Evolutionary conservation across 2,329 filamentous ascomycete genomes (phyloP), one percentile per base, ranked within the genome.

Genomic region (Colletotrichum theobromicola): DNA sequence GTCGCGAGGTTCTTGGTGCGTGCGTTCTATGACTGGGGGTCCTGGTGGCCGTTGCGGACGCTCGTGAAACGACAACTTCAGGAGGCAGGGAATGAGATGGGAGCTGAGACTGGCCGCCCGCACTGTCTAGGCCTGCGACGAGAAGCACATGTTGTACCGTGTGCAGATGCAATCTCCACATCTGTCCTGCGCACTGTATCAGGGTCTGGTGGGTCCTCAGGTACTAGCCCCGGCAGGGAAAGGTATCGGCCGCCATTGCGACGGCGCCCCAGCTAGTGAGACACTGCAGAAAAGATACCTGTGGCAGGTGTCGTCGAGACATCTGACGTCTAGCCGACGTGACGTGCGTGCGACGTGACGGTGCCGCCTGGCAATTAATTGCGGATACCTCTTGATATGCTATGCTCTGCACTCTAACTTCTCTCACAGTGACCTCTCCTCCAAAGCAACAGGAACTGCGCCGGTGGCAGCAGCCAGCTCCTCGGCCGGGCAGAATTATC

Each of bases 241-340:
- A 75, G 70, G 73, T 75, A 75, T 24, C 70, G 50, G 35, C 46
- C 37, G 8, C 26, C 26, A 55, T 32, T 2, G 34, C 34, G 58
- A 65, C 65, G 34, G 50, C 53, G 26, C 28, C 68, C 42, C 35
- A 50, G 70, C 65, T 74, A 70, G 73, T 57, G 50, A 70, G 73
- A 69, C 73, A 57, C 37, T 46, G 50, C 60, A 73, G 70, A 70
- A 64, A 74, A 58, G 73, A 65, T 74, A 75, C 73, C 53, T 74
- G 64, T 75, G 72, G 72, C 72, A 75, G 72, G 69, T 72, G 72
- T 75, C 72, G 72, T 62, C 21, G 63, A 67, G 72, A 75, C 72
- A 75, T 75, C 62, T 72, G 68, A 72, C 72, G 72, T 75, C 57
- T 65, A 72, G 62, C 68, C 62, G 63, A 50, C 62, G 13, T 53